Evolutionary conservation across 441 rosid species (phyloP).

Genomic region (Euphorbia celastroides): DNA sequence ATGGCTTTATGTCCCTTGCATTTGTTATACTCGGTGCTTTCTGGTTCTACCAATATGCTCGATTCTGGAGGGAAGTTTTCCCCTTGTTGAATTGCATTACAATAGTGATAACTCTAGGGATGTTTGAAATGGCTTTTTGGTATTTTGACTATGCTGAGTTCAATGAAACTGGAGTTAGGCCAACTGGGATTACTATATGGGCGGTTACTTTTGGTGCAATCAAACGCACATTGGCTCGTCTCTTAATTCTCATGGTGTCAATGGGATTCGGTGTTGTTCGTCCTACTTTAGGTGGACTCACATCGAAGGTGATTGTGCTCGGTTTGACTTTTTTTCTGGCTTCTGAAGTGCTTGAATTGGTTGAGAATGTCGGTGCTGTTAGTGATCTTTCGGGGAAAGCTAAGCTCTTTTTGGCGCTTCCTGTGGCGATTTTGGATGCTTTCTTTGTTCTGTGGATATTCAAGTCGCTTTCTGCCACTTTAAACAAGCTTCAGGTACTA

Average conservation of each 20-base stretch:
- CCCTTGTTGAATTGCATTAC: slow-evolving; percentile 87
- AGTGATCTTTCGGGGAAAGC: slow-evolving; percentile 95
- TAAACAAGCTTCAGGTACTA: slow-evolving; percentile 87
- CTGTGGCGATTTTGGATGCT: slow-evolving; percentile 87
- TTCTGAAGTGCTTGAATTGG: slow-evolving; percentile 87
- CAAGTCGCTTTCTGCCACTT: slow-evolving; percentile 82
- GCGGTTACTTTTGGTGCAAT: slow-evolving; percentile 81
- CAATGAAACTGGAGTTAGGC: slow-evolving; percentile 79
- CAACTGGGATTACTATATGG: slow-evolving; percentile 81
- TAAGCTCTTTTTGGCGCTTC: slow-evolving; percentile 71
- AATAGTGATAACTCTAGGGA: slow-evolving; percentile 71
- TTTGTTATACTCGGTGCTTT: slow-evolving; percentile 81
- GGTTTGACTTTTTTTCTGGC: slow-evolving; percentile 82
- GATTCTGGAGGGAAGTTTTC: slow-evolving; percentile 85
- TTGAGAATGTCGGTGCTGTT: slow-evolving; percentile 87
- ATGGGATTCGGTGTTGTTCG: slow-evolving; percentile 98
- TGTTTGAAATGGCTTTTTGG: slow-evolving; percentile 97
- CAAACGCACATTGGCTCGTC: slow-evolving; percentile 67
- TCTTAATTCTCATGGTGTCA: slow-evolving; percentile 80
- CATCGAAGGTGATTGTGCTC: slow-evolving; percentile 86
- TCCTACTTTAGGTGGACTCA: slow-evolving; percentile 89
- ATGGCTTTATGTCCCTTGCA: slow-evolving; percentile 83
- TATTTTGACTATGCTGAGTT: slow-evolving; percentile 87
- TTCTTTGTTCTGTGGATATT: slow-evolving; percentile 96
- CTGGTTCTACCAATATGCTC: slow-evolving; percentile 92